Percentiles rank a stretch among this genome's conserved stretches.
Evolutionary conservation across 2,329 filamentous ascomycete genomes (phyloP).

Genomic region (Alternaria sp.): DNA sequence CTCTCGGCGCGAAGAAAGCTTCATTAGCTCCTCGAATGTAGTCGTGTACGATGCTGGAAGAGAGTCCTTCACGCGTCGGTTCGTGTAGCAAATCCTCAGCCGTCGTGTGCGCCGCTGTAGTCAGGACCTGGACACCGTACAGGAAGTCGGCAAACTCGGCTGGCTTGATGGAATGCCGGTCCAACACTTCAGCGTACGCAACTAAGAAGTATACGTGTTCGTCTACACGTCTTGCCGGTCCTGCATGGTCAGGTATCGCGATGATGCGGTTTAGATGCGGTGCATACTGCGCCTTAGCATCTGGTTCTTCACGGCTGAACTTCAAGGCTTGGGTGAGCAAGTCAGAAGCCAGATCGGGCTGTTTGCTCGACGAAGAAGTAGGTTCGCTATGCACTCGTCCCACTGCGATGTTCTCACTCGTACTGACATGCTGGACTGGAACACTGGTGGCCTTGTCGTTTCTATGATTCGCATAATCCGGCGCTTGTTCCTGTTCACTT

Average conservation of each 20-base stretch:
- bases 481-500: constrained; percentile 26
- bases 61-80: not conserved
- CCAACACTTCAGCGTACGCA: constrained; percentile 39
- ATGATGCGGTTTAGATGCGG: constrained; percentile 30
- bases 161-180: constrained; percentile 36
- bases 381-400: constrained; percentile 13
- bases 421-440: constrained; percentile 33
- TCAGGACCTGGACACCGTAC: constrained; percentile 41
- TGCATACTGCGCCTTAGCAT: constrained; percentile 31
- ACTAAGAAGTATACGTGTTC: constrained; percentile 32
- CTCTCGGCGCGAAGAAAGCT: constrained; percentile 42
- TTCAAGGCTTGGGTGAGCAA: constrained; percentile 32
- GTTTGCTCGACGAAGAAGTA: not conserved
- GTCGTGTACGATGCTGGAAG: constrained; percentile 21
- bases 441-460: constrained; percentile 24
- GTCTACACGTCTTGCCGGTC: not conserved
- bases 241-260: constrained; percentile 32
- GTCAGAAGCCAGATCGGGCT: constrained; percentile 8
- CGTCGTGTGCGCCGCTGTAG: constrained; percentile 17
- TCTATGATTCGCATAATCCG: constrained; percentile 27
- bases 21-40: constrained; percentile 40
- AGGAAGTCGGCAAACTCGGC: constrained; percentile 43
- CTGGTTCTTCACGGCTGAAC: constrained; percentile 35
- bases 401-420: constrained; percentile 30
- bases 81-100: constrained; percentile 10